These are phyloP conservation scores for Mollisiaceae sp. DNA, from an alignment of 2,329 filamentous ascomycete species.

Conservation along the genomic window DNA sequence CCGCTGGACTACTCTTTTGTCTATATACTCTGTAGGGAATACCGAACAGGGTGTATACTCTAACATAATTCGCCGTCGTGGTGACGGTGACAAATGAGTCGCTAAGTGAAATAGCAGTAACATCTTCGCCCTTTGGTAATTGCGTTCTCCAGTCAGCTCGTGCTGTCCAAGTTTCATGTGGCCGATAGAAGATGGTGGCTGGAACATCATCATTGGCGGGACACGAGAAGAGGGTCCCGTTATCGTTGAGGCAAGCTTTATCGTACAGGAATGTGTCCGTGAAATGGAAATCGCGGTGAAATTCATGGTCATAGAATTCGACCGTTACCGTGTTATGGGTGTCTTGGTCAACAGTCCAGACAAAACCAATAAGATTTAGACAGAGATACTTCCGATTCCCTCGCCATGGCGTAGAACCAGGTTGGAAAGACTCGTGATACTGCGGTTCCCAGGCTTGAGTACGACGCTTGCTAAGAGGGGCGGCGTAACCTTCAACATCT, in stretches of 20 bases:
- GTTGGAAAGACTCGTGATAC: slow-evolving; percentile 86
- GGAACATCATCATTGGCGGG: slow-evolving; percentile 68
- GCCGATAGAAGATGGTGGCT: slow-evolving; percentile 91
- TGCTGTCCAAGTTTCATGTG: slow-evolving; percentile 95
- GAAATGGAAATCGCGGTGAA: slow-evolving; percentile 94
- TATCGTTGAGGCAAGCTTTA: slow-evolving; percentile 88
- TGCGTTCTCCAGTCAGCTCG: slow-evolving; percentile 88
- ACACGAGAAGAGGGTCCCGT: slow-evolving; percentile 85
- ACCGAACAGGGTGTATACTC: slow-evolving; percentile 91
- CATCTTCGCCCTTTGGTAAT: slow-evolving; percentile 84
- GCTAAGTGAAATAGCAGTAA: slow-evolving; percentile 88
- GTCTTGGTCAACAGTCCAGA: slow-evolving; percentile 97
- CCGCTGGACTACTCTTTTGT: slow-evolving; percentile 86
- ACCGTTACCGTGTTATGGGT: slow-evolving; percentile 92
- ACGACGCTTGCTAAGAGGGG: slow-evolving; percentile 49
- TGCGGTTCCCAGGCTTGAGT: slow-evolving; percentile 55
- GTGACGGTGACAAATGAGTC: slow-evolving; percentile 90
- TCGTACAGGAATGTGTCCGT: slow-evolving; percentile 96
- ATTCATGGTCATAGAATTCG: slow-evolving; percentile 95
- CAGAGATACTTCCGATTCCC: slow-evolving; percentile 93
- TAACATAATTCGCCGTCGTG: slow-evolving; percentile 85
- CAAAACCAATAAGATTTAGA: slow-evolving; percentile 89
- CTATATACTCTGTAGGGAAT: slow-evolving; percentile 88
- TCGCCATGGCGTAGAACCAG: slow-evolving; percentile 93
- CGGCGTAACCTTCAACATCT: slow-evolving; percentile 44